phyloP scores from a whole-genome alignment of 129 eudicot species.

The Dittrichia graveolens region DNA sequence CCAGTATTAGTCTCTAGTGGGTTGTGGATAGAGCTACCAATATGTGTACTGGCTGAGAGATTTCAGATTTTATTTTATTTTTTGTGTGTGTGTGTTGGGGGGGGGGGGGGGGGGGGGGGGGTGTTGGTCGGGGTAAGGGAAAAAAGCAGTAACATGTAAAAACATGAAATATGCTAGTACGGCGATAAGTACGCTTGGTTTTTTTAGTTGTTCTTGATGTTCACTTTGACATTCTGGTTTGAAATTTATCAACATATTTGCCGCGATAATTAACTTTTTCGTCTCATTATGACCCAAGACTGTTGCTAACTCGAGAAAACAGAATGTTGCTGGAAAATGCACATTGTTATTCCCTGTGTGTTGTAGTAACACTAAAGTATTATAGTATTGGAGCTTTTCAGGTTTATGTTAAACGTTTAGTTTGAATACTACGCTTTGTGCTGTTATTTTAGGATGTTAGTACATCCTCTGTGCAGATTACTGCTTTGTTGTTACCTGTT shows the following conservation, averaged over 20 bases:
- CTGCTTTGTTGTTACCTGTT: too few relatives aligned
- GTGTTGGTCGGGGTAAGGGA: neutral
- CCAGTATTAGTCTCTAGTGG: neutral
- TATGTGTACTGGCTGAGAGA: too few relatives aligned
- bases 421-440: neutral
- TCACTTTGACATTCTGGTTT: neutral
- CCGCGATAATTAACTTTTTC: neutral
- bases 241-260: neutral
- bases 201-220: neutral
- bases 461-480: neutral
- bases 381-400: constrained; percentile 3
- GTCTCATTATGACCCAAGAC: neutral
- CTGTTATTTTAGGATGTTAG: neutral
- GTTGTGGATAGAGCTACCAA: too few relatives aligned
- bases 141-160: too few relatives aligned
- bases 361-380: neutral
- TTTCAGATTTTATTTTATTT: too few relatives aligned
- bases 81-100: neutral
- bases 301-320: neutral
- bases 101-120: neutral
- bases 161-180: neutral
- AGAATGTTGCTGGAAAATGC: neutral
- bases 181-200: neutral
- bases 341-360: neutral
- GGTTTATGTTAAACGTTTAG: neutral